Base-by-base conservation (phyloP, 108 stramenopile genomes). In the Fragilaria radians region DNA sequence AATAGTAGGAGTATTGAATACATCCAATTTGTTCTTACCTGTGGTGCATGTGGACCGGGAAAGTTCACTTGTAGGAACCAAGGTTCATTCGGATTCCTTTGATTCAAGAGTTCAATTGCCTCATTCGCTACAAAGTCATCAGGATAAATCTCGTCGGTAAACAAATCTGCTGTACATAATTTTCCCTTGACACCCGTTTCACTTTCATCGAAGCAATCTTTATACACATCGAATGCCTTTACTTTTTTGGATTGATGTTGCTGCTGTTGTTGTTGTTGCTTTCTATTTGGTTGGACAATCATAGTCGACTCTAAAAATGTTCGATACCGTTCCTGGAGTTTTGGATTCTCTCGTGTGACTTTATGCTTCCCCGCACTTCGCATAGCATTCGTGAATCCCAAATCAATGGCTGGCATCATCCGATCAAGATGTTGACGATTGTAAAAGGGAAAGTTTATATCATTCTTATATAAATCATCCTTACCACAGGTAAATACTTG, bases 61-160 rank as follows among this genome's bases (percentile, higher is more conserved):
- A 68, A 68, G 22, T 53, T 56, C 22, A 68, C 67, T 54, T 63
- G 62, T n/a, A 68, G 29, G 23, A 68, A 68, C 62, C 62, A 68
- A 17, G 67, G 67, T 36, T 63, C 28, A 7, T 28, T 62, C 0
- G 24, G 24, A 21, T 49, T 49, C 51, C 52, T 63, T 14, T 52
- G 54, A 29, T 32, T 3, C n/a, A 68, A 34, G 26, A 68, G 46
- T 23, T 54, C 54, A 29, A 68, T 30, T 3, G 67, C 67, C 29
- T 54, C 30, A 32, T 63, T 51, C 21, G 31, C 32, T 22, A 63
- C 62, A 45, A 62, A 63, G 60, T 68, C 42, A 45, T 66, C 65
- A 25, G 65, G 65, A 22, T 61, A 66, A 18, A 52, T 36, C 30
- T 66, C 65, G 29, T 50, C 60, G 48, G 23, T 57, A 28, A 60